These are phyloP conservation scores for Annulohypoxylon stygium DNA, from an alignment of 495 filamentous ascomycete genomes.

Conservation along the genomic window DNA sequence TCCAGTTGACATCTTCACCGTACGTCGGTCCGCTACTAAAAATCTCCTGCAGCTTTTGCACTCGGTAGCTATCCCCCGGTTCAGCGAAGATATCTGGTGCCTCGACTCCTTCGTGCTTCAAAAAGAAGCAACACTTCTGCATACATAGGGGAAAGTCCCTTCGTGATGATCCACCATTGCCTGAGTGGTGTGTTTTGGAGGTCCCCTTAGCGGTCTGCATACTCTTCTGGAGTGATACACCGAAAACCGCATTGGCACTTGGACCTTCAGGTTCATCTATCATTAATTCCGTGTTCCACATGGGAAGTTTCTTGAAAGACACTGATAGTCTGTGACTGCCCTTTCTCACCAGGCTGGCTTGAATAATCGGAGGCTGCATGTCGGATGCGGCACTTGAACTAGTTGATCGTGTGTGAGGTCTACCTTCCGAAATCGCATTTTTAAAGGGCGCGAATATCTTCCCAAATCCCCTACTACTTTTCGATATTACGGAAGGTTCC, in stretches of 20 bases:
- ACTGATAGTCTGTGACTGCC: constrained; percentile 53
- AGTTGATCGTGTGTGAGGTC: constrained; percentile 44
- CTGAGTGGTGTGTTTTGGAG: constrained; percentile 54
- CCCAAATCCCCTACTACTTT: constrained; percentile 35
- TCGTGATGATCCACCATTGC: constrained; percentile 53
- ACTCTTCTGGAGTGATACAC: constrained; percentile 53
- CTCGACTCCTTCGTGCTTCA: constrained; percentile 54
- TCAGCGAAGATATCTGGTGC: constrained; percentile 56
- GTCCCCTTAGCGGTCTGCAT: constrained; percentile 58
- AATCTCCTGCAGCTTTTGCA: constrained; percentile 52
- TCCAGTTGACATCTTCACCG: constrained; percentile 56
- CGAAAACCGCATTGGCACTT: constrained; percentile 52
- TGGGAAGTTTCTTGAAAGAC: constrained; percentile 49
- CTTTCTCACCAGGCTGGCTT: constrained; percentile 50
- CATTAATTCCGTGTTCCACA: constrained; percentile 40
- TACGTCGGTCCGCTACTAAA: constrained; percentile 56
- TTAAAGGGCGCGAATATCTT: constrained; percentile 46
- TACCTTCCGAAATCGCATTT: constrained; percentile 39
- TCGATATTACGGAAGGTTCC: constrained; percentile 32
- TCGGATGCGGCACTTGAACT: constrained; percentile 29
- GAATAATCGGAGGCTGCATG: constrained; percentile 39
- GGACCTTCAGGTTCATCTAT: constrained; percentile 29
- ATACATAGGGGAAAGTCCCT: constrained; percentile 60
- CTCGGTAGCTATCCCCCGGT: constrained; percentile 50
- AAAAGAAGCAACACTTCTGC: constrained; percentile 59